Evolutionary conservation across 1,139 yeast genomes (phyloP).

Genomic region (Hemisphaericaspora lyxosophila): DNA sequence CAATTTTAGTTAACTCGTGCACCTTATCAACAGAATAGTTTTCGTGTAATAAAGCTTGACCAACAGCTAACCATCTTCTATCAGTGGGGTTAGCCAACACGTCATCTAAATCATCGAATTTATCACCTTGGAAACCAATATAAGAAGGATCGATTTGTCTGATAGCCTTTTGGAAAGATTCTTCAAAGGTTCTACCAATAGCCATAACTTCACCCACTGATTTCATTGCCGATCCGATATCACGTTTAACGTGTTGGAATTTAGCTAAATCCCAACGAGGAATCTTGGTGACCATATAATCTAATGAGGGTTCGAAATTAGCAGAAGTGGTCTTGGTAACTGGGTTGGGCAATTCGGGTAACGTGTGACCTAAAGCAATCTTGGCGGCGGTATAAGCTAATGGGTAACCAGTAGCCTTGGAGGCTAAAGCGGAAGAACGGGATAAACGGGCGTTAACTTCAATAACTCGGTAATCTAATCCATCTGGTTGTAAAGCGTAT

Average conservation of each 20-base stretch:
- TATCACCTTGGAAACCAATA: slow-evolving; percentile 88
- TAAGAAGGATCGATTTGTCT: slow-evolving; percentile 95
- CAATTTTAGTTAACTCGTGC: slow-evolving; percentile 88
- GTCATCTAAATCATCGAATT: slow-evolving; percentile 81
- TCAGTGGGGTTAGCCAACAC: slow-evolving; percentile 96
- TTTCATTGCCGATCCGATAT: slow-evolving; percentile 94
- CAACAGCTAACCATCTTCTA: slow-evolving; percentile 94
- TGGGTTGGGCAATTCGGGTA: slow-evolving; percentile 94
- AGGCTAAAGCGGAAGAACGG: slow-evolving; percentile 95
- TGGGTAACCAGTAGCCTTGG: slow-evolving; percentile 98
- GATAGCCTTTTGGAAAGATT: slow-evolving; percentile 95
- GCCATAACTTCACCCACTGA: slow-evolving; percentile 99
- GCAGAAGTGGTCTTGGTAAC: slow-evolving; percentile 96
- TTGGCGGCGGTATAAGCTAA: slow-evolving; percentile 98
- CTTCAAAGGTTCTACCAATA: slow-evolving; percentile 96
- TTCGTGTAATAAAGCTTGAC: slow-evolving; percentile 73
- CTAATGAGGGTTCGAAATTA: slow-evolving; percentile 94
- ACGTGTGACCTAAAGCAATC: slow-evolving; percentile 86
- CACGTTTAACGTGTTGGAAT: slow-evolving; percentile 91
- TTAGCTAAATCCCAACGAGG: slow-evolving; percentile 98
- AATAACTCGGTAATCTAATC: slow-evolving; percentile 91
- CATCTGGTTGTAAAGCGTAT: slow-evolving; percentile 93
- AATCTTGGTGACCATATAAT: slow-evolving; percentile 93
- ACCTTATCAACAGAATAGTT: slow-evolving; percentile 91
- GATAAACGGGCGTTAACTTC: slow-evolving; percentile 98